Conservation (phyloP, 169 alveolate species). For the Eimeria falciformis region DNA sequence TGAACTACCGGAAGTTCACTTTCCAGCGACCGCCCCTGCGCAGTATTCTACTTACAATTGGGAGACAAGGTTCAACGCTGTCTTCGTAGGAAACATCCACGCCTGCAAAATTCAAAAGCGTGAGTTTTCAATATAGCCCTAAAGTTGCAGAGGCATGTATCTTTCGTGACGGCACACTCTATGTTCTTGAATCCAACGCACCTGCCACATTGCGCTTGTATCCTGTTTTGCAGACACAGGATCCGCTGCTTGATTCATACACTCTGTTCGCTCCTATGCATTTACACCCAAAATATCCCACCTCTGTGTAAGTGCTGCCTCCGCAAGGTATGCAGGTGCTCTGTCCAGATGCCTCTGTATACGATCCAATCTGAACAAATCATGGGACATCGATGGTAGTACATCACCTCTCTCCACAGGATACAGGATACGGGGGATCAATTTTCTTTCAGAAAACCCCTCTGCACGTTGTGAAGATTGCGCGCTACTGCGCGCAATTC, state of each 20-base stretch:
- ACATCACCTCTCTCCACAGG: too few species aligned
- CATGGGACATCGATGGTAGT: neutral
- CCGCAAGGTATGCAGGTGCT: conserved; percentile 43
- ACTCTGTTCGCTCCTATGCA: conserved; percentile 62
- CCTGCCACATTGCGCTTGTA: conserved; percentile 20
- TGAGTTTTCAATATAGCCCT: neutral
- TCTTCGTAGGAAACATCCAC: conserved; percentile 43
- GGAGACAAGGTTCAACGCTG: conserved; percentile 37
- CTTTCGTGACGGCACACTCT: too few species aligned
- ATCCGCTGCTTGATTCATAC: conserved; percentile 29
- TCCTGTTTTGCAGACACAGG: conserved; percentile 44
- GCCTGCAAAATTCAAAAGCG: conserved; percentile 11
- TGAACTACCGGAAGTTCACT: too few species aligned
- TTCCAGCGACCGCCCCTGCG: too few species aligned
- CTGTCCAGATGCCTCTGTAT: conserved; percentile 26
- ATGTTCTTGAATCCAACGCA: neutral
- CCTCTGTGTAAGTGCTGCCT: conserved; percentile 48
- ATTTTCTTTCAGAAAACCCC: too few species aligned
- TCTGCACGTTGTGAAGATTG: too few species aligned
- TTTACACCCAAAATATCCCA: conserved; percentile 33
- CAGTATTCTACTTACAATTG: conserved; percentile 37
- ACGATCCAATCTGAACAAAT: conserved; percentile 29
- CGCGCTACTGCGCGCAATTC: too few species aligned
- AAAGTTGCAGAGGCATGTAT: too few species aligned
- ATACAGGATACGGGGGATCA: too few species aligned